Evolutionary conservation across 2,329 filamentous ascomycete genomes (phyloP), one percentile per base, ranked within the genome.

Genomic region (Nemania sp.): DNA sequence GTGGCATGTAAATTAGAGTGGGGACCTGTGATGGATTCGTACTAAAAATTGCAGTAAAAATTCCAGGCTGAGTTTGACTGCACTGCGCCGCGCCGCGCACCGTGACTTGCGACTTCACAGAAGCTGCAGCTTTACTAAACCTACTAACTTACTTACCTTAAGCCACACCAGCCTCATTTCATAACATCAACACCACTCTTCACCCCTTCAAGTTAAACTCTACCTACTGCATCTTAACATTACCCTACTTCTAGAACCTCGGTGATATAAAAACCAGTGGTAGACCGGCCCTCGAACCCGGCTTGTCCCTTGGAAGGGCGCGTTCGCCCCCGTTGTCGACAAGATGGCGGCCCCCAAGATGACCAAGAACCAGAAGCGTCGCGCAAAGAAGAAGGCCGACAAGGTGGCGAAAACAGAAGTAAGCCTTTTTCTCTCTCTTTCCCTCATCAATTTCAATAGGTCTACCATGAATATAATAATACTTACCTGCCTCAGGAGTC

Each of bases 341-440:
- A 84, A 80, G 77, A 91, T 90, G 89, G 88, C 87, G 76, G 80
- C 84, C 72, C 81, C 86, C 73, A 97, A 95, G 84, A 90, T 92
- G 84, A 94, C 92, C 79, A 98, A 98, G 85, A 98, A 98, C 82
- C 93, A 97, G 82, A 91, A 94, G 85, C 89, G 94, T 80, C 90
- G 95, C 80, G 92, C 93, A 56, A 94, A 95, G 85, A 97, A 96
- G 88, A 98, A 97, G 90, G 92, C 93, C 76, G 89, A 93, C 78
- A 97, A 97, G 83, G 90, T 90, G 76, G 81, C 88, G 73, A 82
- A 86, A 60, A 82, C 87, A 79, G 83, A 89, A 75, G 88, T 88
- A 62, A 71, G 80, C 73, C 29, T 79, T 71, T 8, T 52, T 58
- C 57, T 47, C 53, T 24, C 13, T 27, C 18, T 5, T 45, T 45